Evolutionary conservation across 2,329 filamentous ascomycete species (phyloP).

Genomic region (Calycina marina): DNA sequence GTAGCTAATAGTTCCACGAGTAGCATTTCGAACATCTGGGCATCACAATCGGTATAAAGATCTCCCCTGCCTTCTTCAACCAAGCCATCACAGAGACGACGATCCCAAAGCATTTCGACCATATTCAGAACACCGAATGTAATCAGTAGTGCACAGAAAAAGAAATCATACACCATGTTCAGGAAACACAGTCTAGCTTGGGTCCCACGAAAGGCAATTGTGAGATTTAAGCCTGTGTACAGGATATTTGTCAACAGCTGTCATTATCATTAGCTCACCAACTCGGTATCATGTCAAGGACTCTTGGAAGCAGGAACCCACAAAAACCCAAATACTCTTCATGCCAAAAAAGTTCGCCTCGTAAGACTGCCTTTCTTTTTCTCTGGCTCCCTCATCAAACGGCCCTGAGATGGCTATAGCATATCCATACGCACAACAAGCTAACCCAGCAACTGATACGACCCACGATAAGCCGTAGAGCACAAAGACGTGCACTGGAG

Average conservation of each 20-base stretch:
- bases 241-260: constrained; percentile 5
- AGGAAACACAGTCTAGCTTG: constrained; percentile 3
- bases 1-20: constrained; percentile 9
- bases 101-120: constrained; percentile 7
- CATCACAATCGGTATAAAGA: constrained; percentile 8
- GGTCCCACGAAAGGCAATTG: constrained; percentile 3
- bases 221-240: constrained; percentile 4
- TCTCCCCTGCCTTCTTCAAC: constrained; percentile 2
- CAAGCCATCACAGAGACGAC: constrained; percentile 7
- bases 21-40: constrained; percentile 5
- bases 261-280: background rate
- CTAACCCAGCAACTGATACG: constrained; percentile 3
- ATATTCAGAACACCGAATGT: constrained; percentile 9
- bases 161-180: constrained; percentile 8
- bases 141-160: constrained; percentile 5
- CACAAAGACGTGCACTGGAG: constrained; percentile 3
- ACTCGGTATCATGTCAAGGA: background rate
- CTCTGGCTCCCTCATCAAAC: constrained; percentile 5
- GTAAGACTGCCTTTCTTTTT: constrained; percentile 3
- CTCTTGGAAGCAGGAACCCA: background rate
- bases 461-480: constrained; percentile 5
- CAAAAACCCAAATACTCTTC: constrained; percentile 6
- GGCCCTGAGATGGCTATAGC: constrained; percentile 3
- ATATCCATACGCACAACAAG: constrained; percentile 2
- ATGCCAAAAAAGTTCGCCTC: constrained; percentile 8